Conservation (phyloP, 257 asterid genomes). For the Lycium barbarum region DNA sequence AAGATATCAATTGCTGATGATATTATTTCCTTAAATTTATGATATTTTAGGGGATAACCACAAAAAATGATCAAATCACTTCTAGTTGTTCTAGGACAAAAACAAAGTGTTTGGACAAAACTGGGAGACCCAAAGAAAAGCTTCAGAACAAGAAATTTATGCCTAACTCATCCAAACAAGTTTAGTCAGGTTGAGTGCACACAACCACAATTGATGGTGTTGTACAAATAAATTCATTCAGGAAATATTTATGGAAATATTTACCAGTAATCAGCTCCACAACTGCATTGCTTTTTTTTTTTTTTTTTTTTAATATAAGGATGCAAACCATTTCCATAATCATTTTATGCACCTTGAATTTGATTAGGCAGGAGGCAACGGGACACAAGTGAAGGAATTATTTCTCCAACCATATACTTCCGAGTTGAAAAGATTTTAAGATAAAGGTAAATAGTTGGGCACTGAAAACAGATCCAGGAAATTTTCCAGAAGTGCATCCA, state of each 20-base stretch:
- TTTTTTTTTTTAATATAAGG: neutral
- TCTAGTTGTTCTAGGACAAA: constrained; percentile 15
- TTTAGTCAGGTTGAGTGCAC: neutral
- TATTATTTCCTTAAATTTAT: neutral
- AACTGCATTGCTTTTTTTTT: neutral
- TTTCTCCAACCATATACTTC: neutral
- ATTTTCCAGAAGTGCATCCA: neutral
- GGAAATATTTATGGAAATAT: neutral
- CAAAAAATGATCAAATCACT: neutral
- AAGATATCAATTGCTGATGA: constrained; percentile 10
- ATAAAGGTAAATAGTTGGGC: constrained; percentile 4
- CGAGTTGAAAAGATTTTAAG: neutral
- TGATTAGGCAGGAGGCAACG: neutral
- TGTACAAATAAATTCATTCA: neutral
- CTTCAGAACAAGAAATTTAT: neutral
- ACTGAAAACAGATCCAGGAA: constrained; percentile 19
- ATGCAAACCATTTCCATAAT: neutral
- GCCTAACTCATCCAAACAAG: constrained; percentile 1
- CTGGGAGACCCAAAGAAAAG: constrained; percentile 5
- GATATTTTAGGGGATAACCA: neutral
- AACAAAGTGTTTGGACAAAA: neutral
- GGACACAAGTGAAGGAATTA: constrained; percentile 6
- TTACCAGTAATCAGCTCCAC: neutral
- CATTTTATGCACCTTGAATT: neutral
- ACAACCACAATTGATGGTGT: neutral